A percentile compares a stretch with the other conserved stretches of the same genome.
Conservation (phyloP, 345 rosid genomes). For the Pistacia atlantica region DNA sequence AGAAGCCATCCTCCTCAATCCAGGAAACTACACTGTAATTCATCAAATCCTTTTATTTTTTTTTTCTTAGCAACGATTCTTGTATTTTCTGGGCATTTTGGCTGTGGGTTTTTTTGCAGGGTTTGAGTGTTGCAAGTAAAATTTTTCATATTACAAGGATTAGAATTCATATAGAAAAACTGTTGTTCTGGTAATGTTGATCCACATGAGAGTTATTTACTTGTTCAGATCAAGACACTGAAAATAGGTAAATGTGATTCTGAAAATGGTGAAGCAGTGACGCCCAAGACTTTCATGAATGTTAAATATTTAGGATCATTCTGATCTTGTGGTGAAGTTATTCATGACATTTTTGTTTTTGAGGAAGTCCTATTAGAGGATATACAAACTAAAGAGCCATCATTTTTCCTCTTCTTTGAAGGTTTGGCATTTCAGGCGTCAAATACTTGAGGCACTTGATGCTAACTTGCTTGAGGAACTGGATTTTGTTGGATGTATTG, state of each 20-base stretch:
- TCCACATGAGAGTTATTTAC: no score
- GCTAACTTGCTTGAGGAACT: slow-evolving; percentile 55
- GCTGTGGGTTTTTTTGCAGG: background rate
- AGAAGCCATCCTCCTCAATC: slow-evolving; percentile 59
- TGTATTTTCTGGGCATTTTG: background rate
- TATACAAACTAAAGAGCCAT: background rate
- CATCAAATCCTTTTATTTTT: background rate
- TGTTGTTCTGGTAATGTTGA: no score
- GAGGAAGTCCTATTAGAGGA: background rate
- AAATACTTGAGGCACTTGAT: slow-evolving; percentile 55
- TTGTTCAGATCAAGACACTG: no score
- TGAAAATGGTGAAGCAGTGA: background rate
- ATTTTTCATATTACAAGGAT: no score
- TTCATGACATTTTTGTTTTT: background rate
- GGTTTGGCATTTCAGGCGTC: slow-evolving; percentile 97
- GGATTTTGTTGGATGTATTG: slow-evolving; percentile 55
- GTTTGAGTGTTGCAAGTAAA: no score
- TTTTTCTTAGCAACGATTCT: background rate
- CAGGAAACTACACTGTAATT: slow-evolving; percentile 88
- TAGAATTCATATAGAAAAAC: no score
- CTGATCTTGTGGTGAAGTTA: background rate
- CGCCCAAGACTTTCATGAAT: background rate
- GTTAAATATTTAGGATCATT: background rate
- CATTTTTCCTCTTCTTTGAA: slow-evolving; percentile 30
- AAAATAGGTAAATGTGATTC: background rate